Evolutionary conservation across 257 asterid species (phyloP).

Genomic region (Solanum megistacrolobum): DNA sequence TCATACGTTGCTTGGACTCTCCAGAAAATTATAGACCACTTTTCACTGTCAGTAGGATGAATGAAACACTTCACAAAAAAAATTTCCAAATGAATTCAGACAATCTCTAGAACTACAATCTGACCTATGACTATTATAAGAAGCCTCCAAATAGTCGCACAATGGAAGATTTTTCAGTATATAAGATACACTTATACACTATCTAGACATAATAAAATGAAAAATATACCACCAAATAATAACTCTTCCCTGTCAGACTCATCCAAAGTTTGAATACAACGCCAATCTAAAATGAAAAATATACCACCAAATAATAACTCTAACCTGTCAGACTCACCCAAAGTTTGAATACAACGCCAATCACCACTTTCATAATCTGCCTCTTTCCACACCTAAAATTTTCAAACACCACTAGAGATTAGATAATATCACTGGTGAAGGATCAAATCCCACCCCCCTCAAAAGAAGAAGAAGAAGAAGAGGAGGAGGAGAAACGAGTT

Average conservation of each 20-base stretch:
- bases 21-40: neutral
- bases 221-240: neutral
- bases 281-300: conserved; percentile 39
- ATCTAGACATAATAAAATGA: neutral
- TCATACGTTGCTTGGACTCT: too few species aligned
- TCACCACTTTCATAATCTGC: conserved; percentile 42
- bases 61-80: neutral
- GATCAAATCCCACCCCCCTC: neutral
- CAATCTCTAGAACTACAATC: neutral
- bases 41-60: neutral
- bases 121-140: neutral
- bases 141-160: neutral
- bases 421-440: neutral
- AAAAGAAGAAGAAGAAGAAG: neutral
- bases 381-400: conserved; percentile 71
- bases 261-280: conserved; percentile 63
- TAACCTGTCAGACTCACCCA: conserved; percentile 60
- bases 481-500: neutral
- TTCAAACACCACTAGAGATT: neutral
- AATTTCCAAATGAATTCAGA: neutral
- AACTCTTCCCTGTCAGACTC: conserved; percentile 48
- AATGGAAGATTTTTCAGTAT: neutral
- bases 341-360: conserved; percentile 80
- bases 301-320: neutral
- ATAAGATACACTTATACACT: neutral